Base-by-base conservation (phyloP, 495 filamentous ascomycete genomes). In the Podospora pseudoanserina region DNA sequence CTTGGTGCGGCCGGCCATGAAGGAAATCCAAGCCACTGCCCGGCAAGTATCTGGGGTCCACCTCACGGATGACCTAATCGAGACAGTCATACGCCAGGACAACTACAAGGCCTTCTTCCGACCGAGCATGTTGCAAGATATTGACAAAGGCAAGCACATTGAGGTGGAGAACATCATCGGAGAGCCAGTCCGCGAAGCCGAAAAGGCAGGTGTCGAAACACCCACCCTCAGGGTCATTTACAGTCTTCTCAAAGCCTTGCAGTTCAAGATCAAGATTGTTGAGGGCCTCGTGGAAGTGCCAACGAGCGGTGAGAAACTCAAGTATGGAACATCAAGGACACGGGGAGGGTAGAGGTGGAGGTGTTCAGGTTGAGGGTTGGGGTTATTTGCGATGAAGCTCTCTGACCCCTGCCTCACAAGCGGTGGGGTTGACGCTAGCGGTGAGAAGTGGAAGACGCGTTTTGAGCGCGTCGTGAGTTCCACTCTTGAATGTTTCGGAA, bases 161-260 rank as follows among this genome's bases (percentile, higher is more conserved):
- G 85, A 87, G 68, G 79, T 79, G 58, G 85, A 86, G 67, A 84
- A 82, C 68, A 81, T 86, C 27, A 76, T 85, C 6, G 83, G 85
- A 0, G 84, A 86, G 71, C 84, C 85, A 4, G 28, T 87, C 60
- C 71, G 81, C 5, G 85, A 86, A 67, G 84, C 76, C 0, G 71
- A 79, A 70, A 68, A 66, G 55, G 57, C 74, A 3, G 81, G 81
- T 4, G 81, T 87, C 0, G 61, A 77, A 2, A 81, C 78, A 64
- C 84, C 83, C 7, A 85, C 78, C 19, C 71, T 86, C 39, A 73
- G 65, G 65, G 74, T 81, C 64, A 60, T 84, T 13, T 86, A 84
- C 70, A 67, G 70, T 1, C 63, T 83, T 28, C 66, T 80, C 30
- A 85, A 79, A 71, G 78, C 72, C 4, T 56, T 84, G 19, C 83